Evolutionary conservation across 2,329 filamentous ascomycete species (phyloP), one percentile per base, ranked within the genome.

Genomic region (Sphaceloma murrayae): DNA sequence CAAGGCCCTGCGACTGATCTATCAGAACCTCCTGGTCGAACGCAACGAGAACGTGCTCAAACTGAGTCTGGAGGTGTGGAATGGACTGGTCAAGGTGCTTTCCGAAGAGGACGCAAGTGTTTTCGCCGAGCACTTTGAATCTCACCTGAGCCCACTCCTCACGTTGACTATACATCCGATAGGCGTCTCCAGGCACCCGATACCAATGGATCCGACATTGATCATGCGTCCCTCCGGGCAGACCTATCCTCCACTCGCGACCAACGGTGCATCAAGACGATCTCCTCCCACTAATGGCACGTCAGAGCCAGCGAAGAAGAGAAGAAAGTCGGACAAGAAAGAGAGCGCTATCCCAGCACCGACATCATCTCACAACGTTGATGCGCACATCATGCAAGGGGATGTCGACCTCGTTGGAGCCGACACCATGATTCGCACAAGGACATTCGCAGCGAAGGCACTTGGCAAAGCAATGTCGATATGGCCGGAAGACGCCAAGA

Each of bases 351-450:
- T 73, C 6, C 50, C 55, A 4, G 47, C 50, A 1, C 66, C 75
- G 1, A 65, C 74, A 3, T 74, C 82, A n/a, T 77, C 82, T 1
- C 91, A 98, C 62, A 94, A 98, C 61, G 86, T 98, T 13, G 91
- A 98, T 60, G 91, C 88, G 7, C 88, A 94, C 53, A 95, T 98
- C 82, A 87, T 98, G 69, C 85, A 89, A 59, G 91, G 93, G 42
- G 93, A 98, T 56, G 81, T 96, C 34, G 93, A 98, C 58, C 72
- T 98, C 31, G 88, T 98, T 18, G 88, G 91, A 22, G 76, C 83
- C 55, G 91, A 98, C 48, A 80, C 80, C 5, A 77, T 98, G 62
- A 78, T 96, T 39, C 79, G 89, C 49, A 94, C 88, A 5, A 84
- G 89, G 53, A 81, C 93, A n/a, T 83, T 78, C 48, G 85, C 88